Base-by-base conservation (phyloP, 2,329 filamentous ascomycete genomes). In the Verticillium nonalfalfae region DNA sequence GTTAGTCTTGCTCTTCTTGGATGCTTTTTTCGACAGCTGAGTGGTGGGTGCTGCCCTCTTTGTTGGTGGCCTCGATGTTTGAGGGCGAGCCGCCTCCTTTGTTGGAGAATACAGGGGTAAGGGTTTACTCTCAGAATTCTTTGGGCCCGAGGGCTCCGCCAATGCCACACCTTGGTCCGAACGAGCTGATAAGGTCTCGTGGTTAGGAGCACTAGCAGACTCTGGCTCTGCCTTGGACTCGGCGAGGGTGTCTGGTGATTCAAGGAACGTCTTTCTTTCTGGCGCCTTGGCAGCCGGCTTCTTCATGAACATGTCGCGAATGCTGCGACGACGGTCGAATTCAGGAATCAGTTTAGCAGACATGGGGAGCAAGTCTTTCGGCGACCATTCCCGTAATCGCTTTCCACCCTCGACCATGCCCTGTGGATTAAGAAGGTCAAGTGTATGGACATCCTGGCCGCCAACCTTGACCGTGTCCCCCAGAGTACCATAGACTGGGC, bases 221-320 rank as follows among this genome's bases (percentile, higher is more conserved):
- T n/a, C 38, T 3, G n/a, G 7, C 15, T 52, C 56, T 34, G 26
- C 15, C 15, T 45, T 18, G 11, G 59, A 58, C 26, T 59, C 52
- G 36, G 35, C 3, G 6, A 36, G 10, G 31, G 31, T 13, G 5
- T 26, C 18, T 35, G 13, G 35, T 59, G 34, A 5, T 64, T 61
- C n/a, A 61, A 26, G 26, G 26, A 31, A 61, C 3, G 63, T 58
- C 21, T 62, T 65, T 35, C 63, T 54, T 26, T 68, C 60, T 10
- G 63, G 62, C 33, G 31, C 7, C 35, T 56, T 62, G 64, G 31
- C 61, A 26, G 74, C 65, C 57, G 82, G 71, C 66, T 83, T 88
- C 67, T 83, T 86, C 62, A 80, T 80, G 71, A 98, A 97, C 95
- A 99, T 98, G 70, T 96, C 93, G 68, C 89, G 91, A 70, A 99